Percentiles rank a stretch among this genome's conserved stretches.
These are phyloP conservation scores for Monosporozyma aquatica DNA, from an alignment of 805 yeast species.

Conservation along the genomic window DNA sequence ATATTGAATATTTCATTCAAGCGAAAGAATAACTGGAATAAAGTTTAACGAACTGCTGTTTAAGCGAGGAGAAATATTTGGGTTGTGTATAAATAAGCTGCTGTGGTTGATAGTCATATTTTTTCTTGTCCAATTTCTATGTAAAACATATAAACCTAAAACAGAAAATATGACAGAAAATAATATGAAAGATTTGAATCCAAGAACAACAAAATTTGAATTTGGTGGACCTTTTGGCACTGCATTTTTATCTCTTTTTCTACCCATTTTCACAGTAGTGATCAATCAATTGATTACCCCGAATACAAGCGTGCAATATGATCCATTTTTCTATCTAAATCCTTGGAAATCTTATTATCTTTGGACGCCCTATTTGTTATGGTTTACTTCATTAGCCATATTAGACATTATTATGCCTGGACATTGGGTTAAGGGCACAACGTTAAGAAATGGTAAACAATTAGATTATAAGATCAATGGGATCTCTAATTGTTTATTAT, in stretches of 20 bases:
- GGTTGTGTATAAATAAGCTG: too few species aligned
- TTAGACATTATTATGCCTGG: slow-evolving; percentile 67
- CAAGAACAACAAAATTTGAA: slow-evolving; percentile 60
- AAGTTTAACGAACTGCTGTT: too few species aligned
- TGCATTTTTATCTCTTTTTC: slow-evolving; percentile 47
- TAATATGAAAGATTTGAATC: slow-evolving; percentile 44
- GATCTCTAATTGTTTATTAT: slow-evolving; percentile 38
- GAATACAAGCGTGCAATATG: slow-evolving; percentile 7
- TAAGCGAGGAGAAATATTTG: too few species aligned
- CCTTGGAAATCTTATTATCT: slow-evolving; percentile 31
- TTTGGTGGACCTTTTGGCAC: slow-evolving; percentile 79
- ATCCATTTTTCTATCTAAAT: slow-evolving; percentile 33
- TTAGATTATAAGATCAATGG: slow-evolving; percentile 81
- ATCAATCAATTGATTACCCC: slow-evolving; percentile 59
- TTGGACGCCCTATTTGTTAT: slow-evolving; percentile 57
- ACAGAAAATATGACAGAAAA: too few species aligned
- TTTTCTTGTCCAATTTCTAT: too few species aligned
- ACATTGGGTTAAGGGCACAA: slow-evolving; percentile 50
- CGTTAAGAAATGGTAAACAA: slow-evolving; percentile 64
- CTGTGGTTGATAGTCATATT: too few species aligned
- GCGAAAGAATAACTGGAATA: too few species aligned
- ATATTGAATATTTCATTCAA: too few species aligned
- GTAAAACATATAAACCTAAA: too few species aligned
- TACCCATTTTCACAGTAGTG: slow-evolving; percentile 55
- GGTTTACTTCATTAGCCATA: slow-evolving; percentile 61